Percentiles rank a stretch among this genome's conserved stretches.
Evolutionary conservation across 257 asterid genomes (phyloP).

Genomic region (Salvia miltiorrhiza): DNA sequence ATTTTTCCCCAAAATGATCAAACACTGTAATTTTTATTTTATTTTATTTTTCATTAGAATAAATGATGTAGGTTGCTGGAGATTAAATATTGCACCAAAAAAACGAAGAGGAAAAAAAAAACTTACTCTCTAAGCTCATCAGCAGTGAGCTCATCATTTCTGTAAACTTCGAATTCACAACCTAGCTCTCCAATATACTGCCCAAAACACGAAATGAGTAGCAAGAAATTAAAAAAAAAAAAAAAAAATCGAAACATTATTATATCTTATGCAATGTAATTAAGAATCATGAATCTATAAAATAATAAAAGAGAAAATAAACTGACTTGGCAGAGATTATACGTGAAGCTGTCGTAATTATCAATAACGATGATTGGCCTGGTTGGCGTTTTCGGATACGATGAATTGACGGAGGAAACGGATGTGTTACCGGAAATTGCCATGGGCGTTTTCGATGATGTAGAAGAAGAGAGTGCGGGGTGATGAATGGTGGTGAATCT

Average conservation of each 20-base stretch:
- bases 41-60: too few relatives aligned
- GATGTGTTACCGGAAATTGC: constrained; percentile 36
- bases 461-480: constrained; percentile 11
- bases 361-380: constrained; percentile 75
- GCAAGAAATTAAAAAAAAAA: too few relatives aligned
- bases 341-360: constrained; percentile 96
- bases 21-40: background rate
- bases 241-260: background rate
- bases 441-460: constrained; percentile 18
- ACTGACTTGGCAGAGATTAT: constrained; percentile 89
- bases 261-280: background rate
- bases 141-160: constrained; percentile 90
- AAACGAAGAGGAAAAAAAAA: background rate
- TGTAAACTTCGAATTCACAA: constrained; percentile 77
- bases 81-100: background rate
- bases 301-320: background rate
- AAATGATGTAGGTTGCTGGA: background rate
- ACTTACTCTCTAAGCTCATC: constrained; percentile 68
- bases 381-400: constrained; percentile 17
- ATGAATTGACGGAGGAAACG: constrained; percentile 31
- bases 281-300: background rate
- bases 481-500: constrained; percentile 26
- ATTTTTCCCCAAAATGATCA: background rate
- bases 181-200: constrained; percentile 98
- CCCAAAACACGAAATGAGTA: background rate